Conservation (phyloP, 2,329 filamentous ascomycete species). For the Sclerotinia minor region DNA sequence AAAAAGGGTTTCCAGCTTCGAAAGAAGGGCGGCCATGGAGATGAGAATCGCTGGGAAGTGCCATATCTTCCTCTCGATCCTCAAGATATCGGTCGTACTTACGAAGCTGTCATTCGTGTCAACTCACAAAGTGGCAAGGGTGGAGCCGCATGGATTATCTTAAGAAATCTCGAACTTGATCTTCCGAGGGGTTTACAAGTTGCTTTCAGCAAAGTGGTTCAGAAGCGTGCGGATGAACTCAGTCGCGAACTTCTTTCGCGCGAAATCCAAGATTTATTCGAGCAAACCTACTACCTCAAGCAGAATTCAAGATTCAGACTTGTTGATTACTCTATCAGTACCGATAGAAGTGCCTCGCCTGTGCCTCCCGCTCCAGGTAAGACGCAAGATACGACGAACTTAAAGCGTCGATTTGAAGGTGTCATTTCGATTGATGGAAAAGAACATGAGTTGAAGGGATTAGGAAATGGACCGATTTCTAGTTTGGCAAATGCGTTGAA, state of each 20-base stretch:
- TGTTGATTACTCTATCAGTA: constrained; percentile 86
- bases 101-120: constrained; percentile 96
- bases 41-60: constrained; percentile 65
- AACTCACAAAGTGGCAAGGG: constrained; percentile 97
- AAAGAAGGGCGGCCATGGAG: constrained; percentile 52
- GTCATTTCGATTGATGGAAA: constrained; percentile 78
- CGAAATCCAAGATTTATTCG: constrained; percentile 87
- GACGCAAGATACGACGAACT: constrained; percentile 73
- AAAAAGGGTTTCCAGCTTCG: constrained; percentile 84
- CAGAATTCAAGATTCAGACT: constrained; percentile 82
- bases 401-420: constrained; percentile 81
- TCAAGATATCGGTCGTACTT: constrained; percentile 90
- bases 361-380: constrained; percentile 66
- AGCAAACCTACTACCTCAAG: constrained; percentile 81
- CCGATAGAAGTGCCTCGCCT: constrained; percentile 77
- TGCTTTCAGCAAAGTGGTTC: constrained; percentile 79
- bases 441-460: constrained; percentile 76
- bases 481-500: constrained; percentile 80
- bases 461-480: constrained; percentile 88
- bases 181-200: constrained; percentile 89
- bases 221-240: constrained; percentile 74
- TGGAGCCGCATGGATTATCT: constrained; percentile 90
- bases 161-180: constrained; percentile 84
- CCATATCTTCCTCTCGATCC: constrained; percentile 94
- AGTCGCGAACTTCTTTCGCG: constrained; percentile 79